Conservation (phyloP, 2,329 filamentous ascomycete genomes). For the Phyllosticta paracitricarpa region DNA sequence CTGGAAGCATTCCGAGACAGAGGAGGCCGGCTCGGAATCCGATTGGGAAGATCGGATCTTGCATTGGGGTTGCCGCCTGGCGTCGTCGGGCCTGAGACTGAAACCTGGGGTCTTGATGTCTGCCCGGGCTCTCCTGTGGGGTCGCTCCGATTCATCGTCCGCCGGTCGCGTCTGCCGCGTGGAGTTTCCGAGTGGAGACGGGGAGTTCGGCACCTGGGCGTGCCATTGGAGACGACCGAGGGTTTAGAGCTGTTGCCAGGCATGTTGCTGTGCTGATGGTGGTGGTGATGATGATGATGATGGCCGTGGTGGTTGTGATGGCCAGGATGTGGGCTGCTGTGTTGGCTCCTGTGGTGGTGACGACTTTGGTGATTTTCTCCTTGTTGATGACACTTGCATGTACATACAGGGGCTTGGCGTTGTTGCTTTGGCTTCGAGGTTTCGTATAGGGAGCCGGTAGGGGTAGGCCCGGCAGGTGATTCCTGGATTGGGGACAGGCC, state of each 20-base stretch:
- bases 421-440: not conserved
- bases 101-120: not conserved
- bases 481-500: constrained; percentile 1
- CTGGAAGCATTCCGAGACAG: not conserved
- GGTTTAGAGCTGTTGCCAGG: not conserved
- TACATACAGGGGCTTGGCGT: not conserved
- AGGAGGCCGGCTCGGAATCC: not conserved
- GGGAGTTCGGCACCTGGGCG: not conserved
- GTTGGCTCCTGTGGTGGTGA: not conserved
- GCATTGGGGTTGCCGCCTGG: not conserved
- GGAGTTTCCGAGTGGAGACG: not conserved
- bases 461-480: not conserved
- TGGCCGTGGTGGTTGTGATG: not conserved
- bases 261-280: not conserved
- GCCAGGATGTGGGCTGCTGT: not conserved
- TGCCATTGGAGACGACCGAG: not conserved
- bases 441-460: not conserved
- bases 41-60: not conserved
- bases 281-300: not conserved
- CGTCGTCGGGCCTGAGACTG: not conserved
- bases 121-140: not conserved
- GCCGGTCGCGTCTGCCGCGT: not conserved
- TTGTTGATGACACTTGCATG: not conserved
- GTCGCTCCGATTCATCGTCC: not conserved
- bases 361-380: not conserved